Evolutionary conservation across 768 basidiomycete genomes (phyloP), one percentile per base, ranked within the genome.

Genomic region (Tricholoma terreum): DNA sequence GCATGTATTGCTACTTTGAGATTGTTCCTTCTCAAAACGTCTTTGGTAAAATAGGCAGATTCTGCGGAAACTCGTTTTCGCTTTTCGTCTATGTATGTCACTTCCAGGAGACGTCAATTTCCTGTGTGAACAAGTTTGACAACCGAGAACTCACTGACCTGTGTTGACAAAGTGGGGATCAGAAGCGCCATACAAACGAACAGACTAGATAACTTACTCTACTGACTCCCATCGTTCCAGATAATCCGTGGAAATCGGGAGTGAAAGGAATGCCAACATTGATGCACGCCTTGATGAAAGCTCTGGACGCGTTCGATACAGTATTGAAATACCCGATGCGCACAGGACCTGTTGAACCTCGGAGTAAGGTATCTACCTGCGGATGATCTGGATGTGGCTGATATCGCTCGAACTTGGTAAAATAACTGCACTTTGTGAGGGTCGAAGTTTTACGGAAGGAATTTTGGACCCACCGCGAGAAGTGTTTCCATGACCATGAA

Each of bases 401-500:
- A 61, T 77, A 88, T 15, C 71, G 76, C 67, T 90, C 87, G 43
- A 89, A 87, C 67, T 87, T 90, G 34, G 67, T 75, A 63, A 90
- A 84, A 62, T 87, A 90, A 35, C 86, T 89, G 57, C 35, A 42
- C 15, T 57, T 27, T 59, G 27, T 52, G 11, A 55, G 30, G 46
- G 27, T 2, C 30, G 19, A 12, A 45, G 22, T 24, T 10, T 11
- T 22, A 22, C 12, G 10, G 11, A 24, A 53, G 15, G 34, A 76
- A 11, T 19, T 34, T 12, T 35, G 33, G 17, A 17, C 7, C 31
- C 2, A 17, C 30, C 5, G 50, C 35, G 27, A 42, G 55, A 90
- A 72, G 50, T 82, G 77, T 54, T 80, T 74, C 75, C 78, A 85
- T n/a, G 81, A 70, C 86, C 86, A 90, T 8, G 80, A 79, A 14